Evolutionary conservation across 2,329 filamentous ascomycete genomes (phyloP).

Genomic region (Gliomastix tumulicola): DNA sequence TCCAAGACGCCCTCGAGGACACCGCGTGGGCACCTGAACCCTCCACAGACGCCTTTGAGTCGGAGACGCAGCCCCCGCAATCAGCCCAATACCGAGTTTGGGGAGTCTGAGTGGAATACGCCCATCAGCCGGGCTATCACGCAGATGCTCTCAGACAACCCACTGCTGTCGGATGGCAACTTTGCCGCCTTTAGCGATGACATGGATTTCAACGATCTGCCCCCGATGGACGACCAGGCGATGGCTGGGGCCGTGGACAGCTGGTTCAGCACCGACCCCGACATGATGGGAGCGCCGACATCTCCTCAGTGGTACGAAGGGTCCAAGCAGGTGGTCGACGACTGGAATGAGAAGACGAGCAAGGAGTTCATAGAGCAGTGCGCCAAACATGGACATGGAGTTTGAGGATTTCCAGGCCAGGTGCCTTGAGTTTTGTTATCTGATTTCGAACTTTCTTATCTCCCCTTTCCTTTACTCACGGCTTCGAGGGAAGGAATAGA

Average conservation of each 20-base stretch:
- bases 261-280: constrained; percentile 42
- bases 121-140: constrained; percentile 58
- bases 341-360: too few species aligned
- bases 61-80: constrained; percentile 37
- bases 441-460: too few species aligned
- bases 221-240: not conserved
- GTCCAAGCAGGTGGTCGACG: too few species aligned
- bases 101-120: constrained; percentile 33
- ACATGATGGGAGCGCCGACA: constrained; percentile 30
- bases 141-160: constrained; percentile 53
- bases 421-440: too few species aligned
- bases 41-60: constrained; percentile 6
- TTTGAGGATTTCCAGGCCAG: too few species aligned
- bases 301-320: too few species aligned
- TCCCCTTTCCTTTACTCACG: too few species aligned
- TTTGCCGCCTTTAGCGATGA: constrained; percentile 27
- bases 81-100: constrained; percentile 18
- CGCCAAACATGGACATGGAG: too few species aligned
- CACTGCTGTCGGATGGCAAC: constrained; percentile 32
- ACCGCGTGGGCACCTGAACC: constrained; percentile 18
- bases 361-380: too few species aligned
- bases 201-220: constrained; percentile 20
- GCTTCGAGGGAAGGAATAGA: too few species aligned
- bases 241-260: not conserved
- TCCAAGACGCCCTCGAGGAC: constrained; percentile 36